Percentiles rank a stretch among this genome's conserved stretches.
phyloP scores from a whole-genome alignment of 345 rosid genomes.

The Camelina neglecta region DNA sequence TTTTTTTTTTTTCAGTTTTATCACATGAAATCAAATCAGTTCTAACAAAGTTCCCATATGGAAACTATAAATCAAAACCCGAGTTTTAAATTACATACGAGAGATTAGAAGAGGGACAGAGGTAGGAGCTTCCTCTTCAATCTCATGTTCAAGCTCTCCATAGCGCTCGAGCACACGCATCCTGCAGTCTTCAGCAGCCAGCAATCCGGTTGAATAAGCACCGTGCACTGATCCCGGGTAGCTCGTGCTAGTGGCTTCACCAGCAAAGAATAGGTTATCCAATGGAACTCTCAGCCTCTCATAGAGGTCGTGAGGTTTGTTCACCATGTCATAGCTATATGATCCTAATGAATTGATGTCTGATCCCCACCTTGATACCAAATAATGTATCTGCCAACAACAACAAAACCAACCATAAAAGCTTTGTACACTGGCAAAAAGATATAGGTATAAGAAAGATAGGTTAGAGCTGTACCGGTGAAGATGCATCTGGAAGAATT shows the following conservation, averaged over 20 bases:
- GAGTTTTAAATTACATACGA: constrained; percentile 57
- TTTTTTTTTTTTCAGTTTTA: not conserved
- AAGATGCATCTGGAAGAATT: constrained; percentile 87
- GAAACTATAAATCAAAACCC: not conserved
- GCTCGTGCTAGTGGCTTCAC: constrained; percentile 90
- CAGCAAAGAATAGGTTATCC: constrained; percentile 96
- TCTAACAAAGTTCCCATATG: constrained; percentile 3
- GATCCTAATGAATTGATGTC: constrained; percentile 86
- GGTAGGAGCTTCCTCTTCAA: constrained; percentile 71
- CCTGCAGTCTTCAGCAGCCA: constrained; percentile 93
- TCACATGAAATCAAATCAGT: not conserved
- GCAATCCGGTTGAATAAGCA: constrained; percentile 87
- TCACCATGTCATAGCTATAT: constrained; percentile 88
- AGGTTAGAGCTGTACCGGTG: constrained; percentile 58
- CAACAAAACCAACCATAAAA: not conserved
- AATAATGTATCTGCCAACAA: constrained; percentile 64
- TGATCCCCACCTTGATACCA: constrained; percentile 86
- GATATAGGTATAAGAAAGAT: not conserved
- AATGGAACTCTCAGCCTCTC: constrained; percentile 87
- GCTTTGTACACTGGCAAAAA: not conserved
- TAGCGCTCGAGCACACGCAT: constrained; percentile 94
- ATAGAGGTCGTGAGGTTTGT: constrained; percentile 85
- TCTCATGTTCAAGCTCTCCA: constrained; percentile 77
- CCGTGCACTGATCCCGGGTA: constrained; percentile 96
- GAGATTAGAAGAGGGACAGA: constrained; percentile 82